A percentile compares a stretch with the other conserved stretches of the same genome.
These are phyloP conservation scores for Neonectria neomacrospora DNA, from an alignment of 2,329 filamentous ascomycete genomes.

Conservation along the genomic window DNA sequence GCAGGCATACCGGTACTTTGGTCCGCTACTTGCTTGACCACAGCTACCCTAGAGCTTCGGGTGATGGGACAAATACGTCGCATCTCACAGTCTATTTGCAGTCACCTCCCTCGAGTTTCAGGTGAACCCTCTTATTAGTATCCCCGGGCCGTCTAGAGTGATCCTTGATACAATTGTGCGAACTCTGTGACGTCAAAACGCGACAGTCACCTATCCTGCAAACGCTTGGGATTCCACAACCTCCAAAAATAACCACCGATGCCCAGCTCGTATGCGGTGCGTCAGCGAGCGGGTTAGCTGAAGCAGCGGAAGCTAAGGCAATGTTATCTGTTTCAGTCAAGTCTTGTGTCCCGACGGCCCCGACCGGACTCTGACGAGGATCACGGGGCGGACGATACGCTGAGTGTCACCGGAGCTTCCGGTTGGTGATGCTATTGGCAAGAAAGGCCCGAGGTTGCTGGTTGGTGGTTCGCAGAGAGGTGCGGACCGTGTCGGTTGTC, in stretches of 20 bases:
- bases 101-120: conserved; percentile 14
- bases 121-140: conserved; percentile 5
- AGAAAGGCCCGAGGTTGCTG: background rate
- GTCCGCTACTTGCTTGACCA: background rate
- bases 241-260: conserved; percentile 6
- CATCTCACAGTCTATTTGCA: background rate
- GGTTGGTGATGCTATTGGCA: background rate
- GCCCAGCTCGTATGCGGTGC: background rate
- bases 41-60: conserved; percentile 11
- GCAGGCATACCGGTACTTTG: background rate
- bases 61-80: conserved; percentile 9
- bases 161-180: conserved; percentile 7
- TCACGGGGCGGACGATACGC: conserved; percentile 7
- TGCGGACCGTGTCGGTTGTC: conserved; percentile 1
- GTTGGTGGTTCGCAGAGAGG: background rate
- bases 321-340: background rate
- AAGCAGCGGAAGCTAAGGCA: background rate
- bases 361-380: conserved; percentile 3
- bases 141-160: conserved; percentile 7
- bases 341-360: conserved; percentile 10
- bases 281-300: background rate
- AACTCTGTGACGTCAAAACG: conserved; percentile 5
- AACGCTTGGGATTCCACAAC: background rate
- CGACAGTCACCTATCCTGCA: background rate
- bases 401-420: conserved; percentile 14